Evolutionary conservation across 345 rosid genomes (phyloP).

Genomic region (Populus deltoides): DNA sequence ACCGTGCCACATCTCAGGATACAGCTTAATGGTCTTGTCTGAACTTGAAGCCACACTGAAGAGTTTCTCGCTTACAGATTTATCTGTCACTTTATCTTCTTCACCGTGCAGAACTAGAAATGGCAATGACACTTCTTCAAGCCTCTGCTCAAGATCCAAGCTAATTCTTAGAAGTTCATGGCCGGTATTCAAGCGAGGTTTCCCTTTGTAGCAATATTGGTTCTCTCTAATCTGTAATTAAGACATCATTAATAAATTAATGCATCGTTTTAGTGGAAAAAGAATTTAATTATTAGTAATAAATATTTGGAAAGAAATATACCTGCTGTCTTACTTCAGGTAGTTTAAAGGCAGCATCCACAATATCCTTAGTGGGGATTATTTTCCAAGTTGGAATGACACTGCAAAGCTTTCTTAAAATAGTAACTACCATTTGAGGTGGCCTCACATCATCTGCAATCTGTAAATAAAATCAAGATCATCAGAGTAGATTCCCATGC

Average conservation of each 20-base stretch:
- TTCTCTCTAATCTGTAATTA: constrained; percentile 57
- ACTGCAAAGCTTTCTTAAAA: constrained; percentile 41
- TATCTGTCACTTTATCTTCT: constrained; percentile 77
- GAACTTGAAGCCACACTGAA: constrained; percentile 44
- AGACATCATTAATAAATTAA: neutral
- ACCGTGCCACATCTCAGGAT: constrained; percentile 90
- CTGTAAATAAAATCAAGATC: constrained; percentile 25
- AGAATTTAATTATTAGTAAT: neutral
- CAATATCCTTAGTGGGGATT: constrained; percentile 53
- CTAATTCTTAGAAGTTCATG: constrained; percentile 49
- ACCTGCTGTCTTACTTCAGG: constrained; percentile 69
- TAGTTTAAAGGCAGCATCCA: constrained; percentile 58
- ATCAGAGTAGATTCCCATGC: neutral
- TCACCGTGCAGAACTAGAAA: constrained; percentile 78
- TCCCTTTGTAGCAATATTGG: constrained; percentile 72
- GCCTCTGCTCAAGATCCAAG: constrained; percentile 59
- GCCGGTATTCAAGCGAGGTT: constrained; percentile 72
- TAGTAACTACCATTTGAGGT: constrained; percentile 30
- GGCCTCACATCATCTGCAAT: constrained; percentile 69
- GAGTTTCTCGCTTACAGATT: constrained; percentile 51
- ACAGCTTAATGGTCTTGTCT: constrained; percentile 74
- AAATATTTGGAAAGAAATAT: neutral
- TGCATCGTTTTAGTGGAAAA: neutral
- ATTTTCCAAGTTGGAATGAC: constrained; percentile 73
- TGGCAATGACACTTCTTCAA: constrained; percentile 63